phyloP scores from a whole-genome alignment of 176 grass and related monocot genomes.

The sorghum (Sorghum bicolor) region Sorghum_bicolor_NCBIv3 NC_012870.2:53141501-53142000 shows the following conservation, averaged over 20 bases:
- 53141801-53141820: constrained; percentile 53
- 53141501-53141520: constrained; percentile 33
- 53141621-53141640: constrained; percentile 60
- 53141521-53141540: not conserved
- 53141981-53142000: constrained; percentile 34
- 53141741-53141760: constrained; percentile 32
- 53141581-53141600: constrained; percentile 66
- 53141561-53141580: constrained; percentile 48
- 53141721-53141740: constrained; percentile 52
- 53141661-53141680: constrained; percentile 76
- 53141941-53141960: constrained; percentile 51
- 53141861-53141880: constrained; percentile 64
- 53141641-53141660: not conserved
- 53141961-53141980: constrained; percentile 70
- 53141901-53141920: constrained; percentile 50
- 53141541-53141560: not conserved
- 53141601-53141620: constrained; percentile 45
- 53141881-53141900: constrained; percentile 50
- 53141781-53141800: constrained; percentile 59
- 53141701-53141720: constrained; percentile 59
- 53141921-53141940: constrained; percentile 51
- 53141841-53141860: constrained; percentile 39
- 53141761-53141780: constrained; percentile 41
- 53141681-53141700: constrained; percentile 46
- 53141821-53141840: constrained; percentile 38